A percentile compares a stretch with the other conserved stretches of the same genome.
Conservation (phyloP, 2,329 filamentous ascomycete genomes). For the Aspergillus transmontanensis region DNA sequence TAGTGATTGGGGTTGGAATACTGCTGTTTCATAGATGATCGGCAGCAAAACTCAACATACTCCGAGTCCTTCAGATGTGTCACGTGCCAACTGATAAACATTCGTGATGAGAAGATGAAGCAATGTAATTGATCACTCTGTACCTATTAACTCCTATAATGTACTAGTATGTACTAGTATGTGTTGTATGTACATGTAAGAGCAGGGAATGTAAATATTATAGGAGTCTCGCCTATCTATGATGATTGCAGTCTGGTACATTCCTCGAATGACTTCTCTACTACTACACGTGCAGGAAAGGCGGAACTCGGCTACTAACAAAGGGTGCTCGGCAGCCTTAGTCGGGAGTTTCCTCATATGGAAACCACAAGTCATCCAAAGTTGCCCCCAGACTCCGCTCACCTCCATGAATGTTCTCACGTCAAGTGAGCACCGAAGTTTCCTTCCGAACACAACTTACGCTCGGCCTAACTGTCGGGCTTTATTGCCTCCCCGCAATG, state of each 20-base stretch:
- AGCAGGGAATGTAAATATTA: background rate
- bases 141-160: background rate
- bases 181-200: background rate
- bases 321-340: slow-evolving; percentile 22
- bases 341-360: slow-evolving; percentile 28
- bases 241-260: background rate
- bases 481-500: slow-evolving; percentile 12
- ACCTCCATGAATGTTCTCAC: slow-evolving; percentile 14
- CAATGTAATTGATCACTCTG: background rate
- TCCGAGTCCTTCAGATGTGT: background rate
- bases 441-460: slow-evolving; percentile 20
- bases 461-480: slow-evolving; percentile 17
- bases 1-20: background rate
- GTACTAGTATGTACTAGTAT: background rate
- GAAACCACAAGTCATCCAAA: slow-evolving; percentile 6
- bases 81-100: background rate
- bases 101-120: background rate
- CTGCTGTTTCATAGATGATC: background rate
- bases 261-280: background rate
- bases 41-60: background rate
- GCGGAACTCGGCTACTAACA: slow-evolving; percentile 29
- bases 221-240: background rate
- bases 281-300: slow-evolving; percentile 12
- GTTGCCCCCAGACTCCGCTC: slow-evolving; percentile 14
- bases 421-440: slow-evolving; percentile 20